Evolutionary conservation across 1,139 yeast genomes (phyloP), one percentile per base, ranked within the genome.

Genomic region (Nadsonia commutata): DNA sequence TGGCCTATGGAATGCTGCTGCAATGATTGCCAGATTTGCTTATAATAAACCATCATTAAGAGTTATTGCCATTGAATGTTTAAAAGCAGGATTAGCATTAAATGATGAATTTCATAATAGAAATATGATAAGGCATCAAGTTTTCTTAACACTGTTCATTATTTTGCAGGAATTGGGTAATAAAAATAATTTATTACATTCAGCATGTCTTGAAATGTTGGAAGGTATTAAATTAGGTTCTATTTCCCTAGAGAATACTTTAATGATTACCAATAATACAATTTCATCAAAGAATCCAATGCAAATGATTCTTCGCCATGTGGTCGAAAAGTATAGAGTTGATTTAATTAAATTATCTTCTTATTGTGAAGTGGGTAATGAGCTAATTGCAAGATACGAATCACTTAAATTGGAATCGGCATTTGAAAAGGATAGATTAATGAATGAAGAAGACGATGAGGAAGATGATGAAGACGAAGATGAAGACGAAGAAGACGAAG

Each of bases 171-270:
- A 48, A 13, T 47, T 77, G 39, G 67, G 71, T 18, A 63, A 68
- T 36, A 63, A 64, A 39, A 77, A 80, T 55, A 81, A 78, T 54
- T 64, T 88, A 48, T 71, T 83, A 2, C 82, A 77, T 54, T 84
- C 95, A 0, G 71, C 93, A 2, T 74, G 93, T 51, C 66, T 86
- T 43, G 90, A 82, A 53, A 66, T 88, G 37, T 63, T 85, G 43
- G 80, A 76, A 50, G 60, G 70, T 2, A 60, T 83, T 2, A 56
- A 71, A 6, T 60, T 55, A 27, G 58, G 16, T 11, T 4, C 33
- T 27, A 27, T 27, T 27, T 4, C 33, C 5, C 16, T 16, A 11
- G 33, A 16, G 16, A 27, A 13, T 6, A 27, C 33, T 11, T 13
- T 27, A 3, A 27, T 27, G 33, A 27, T 27, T 8, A 27, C 33